Conservation (phyloP, 1,284 basidiomycete genomes). For the Phlebopus sp. region DNA sequence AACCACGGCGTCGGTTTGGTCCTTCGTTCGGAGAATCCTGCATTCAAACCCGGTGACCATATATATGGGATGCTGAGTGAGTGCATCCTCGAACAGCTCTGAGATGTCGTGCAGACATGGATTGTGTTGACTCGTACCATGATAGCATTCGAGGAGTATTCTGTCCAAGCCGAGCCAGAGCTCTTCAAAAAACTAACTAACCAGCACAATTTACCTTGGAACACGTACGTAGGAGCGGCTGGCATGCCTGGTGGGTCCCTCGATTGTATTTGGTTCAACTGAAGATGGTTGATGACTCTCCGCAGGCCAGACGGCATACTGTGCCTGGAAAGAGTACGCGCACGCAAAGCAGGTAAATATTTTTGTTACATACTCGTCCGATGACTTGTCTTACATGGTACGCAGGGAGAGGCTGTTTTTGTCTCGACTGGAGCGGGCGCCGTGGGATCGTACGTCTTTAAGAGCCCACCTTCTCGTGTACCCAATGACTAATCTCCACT, state of each 20-base stretch:
- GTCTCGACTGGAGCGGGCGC: slow-evolving; percentile 16
- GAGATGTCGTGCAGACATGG: slow-evolving; percentile 2
- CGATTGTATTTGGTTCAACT: background rate
- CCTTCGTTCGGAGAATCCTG: no score
- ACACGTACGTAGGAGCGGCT: slow-evolving; percentile 14
- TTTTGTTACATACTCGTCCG: no score
- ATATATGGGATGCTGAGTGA: slow-evolving; percentile 14
- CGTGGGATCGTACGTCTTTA: slow-evolving; percentile 22
- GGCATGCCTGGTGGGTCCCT: slow-evolving; percentile 20
- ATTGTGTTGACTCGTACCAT: no score
- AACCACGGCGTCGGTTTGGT: no score
- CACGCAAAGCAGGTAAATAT: slow-evolving; percentile 11
- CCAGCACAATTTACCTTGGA: slow-evolving; percentile 12
- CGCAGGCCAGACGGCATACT: slow-evolving; percentile 23
- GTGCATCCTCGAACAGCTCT: background rate
- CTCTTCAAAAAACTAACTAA: slow-evolving; percentile 18
- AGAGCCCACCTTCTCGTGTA: background rate
- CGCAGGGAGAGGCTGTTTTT: slow-evolving; percentile 13
- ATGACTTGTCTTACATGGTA: background rate
- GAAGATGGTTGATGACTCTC: background rate
- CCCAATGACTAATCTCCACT: background rate
- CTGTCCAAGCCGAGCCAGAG: slow-evolving; percentile 20
- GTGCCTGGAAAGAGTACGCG: slow-evolving; percentile 21
- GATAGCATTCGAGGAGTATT: slow-evolving; percentile 21
- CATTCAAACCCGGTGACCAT: slow-evolving; percentile 1